These are phyloP conservation scores for Borovskyia barvae DNA, from an alignment of 208 protist species.

Conservation along the genomic window DNA sequence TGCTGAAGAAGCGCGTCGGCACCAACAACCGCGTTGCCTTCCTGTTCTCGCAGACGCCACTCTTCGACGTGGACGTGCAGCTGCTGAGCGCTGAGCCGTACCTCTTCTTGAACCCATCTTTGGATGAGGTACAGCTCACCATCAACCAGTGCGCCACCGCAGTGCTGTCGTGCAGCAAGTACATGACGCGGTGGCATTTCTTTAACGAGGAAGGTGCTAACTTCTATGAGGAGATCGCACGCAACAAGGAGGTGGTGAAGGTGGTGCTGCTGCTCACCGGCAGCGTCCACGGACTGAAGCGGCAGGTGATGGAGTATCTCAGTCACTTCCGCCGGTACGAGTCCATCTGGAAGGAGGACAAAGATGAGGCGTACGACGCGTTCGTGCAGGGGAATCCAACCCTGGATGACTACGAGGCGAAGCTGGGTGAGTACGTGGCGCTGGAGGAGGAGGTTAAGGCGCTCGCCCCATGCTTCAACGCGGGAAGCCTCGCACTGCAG, in stretches of 20 bases:
- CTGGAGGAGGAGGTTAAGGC: conserved; percentile 90
- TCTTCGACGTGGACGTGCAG: conserved; percentile 96
- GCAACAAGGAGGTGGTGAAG: conserved; percentile 94
- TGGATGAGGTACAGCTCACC: conserved; percentile 94
- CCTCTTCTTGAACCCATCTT: conserved; percentile 91
- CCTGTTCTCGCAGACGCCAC: conserved; percentile 91
- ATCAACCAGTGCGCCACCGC: conserved; percentile 93
- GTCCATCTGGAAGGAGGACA: conserved; percentile 95
- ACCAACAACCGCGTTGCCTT: conserved; percentile 90
- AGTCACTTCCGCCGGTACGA: conserved; percentile 90
- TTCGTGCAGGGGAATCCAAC: conserved; percentile 82
- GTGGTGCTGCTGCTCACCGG: conserved; percentile 94
- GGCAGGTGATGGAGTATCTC: conserved; percentile 93
- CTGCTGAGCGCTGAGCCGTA: conserved; percentile 90
- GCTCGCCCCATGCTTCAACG: conserved; percentile 84
- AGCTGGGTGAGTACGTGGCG: conserved; percentile 86
- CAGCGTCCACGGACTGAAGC: conserved; percentile 90
- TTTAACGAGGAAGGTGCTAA: conserved; percentile 59
- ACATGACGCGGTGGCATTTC: conserved; percentile 82
- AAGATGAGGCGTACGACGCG: conserved; percentile 88
- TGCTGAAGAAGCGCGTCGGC: conserved; percentile 92
- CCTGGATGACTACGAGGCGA: conserved; percentile 93
- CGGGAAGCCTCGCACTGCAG: conserved; percentile 92
- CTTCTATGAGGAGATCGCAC: conserved; percentile 93
- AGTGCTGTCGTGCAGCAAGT: conserved; percentile 91